Evolutionary conservation across 2,329 filamentous ascomycete genomes (phyloP).

Genomic region (Fusarium sp.): DNA sequence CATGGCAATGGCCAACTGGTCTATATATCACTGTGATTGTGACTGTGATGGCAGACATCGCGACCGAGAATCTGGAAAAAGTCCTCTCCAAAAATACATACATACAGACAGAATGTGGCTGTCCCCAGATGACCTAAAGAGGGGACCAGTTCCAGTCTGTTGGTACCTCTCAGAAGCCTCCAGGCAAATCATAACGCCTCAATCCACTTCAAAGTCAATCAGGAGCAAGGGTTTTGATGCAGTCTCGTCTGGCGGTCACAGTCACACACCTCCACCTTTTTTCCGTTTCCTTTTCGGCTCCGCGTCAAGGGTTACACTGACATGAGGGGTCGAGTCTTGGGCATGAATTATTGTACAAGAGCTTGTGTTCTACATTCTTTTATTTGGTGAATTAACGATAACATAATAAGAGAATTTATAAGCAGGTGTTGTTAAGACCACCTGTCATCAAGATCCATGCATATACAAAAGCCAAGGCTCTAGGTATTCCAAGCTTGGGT

Average conservation of each 20-base stretch:
- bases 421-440: neutral
- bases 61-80: neutral
- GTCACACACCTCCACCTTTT: neutral
- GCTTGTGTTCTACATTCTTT: neutral
- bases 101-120: neutral
- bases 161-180: slow-evolving; percentile 7
- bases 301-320: neutral
- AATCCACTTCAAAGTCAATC: neutral
- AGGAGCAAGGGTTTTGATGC: slow-evolving; percentile 8
- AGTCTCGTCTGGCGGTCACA: slow-evolving; percentile 1
- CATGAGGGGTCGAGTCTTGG: neutral
- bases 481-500: neutral
- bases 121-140: slow-evolving; percentile 2
- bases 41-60: neutral
- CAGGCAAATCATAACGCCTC: slow-evolving; percentile 7
- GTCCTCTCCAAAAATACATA: neutral
- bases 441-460: neutral
- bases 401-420: no score
- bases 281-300: neutral
- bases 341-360: neutral
- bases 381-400: neutral
- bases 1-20: no score
- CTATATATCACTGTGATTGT: neutral
- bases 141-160: slow-evolving; percentile 16
- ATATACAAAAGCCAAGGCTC: neutral